Base-by-base conservation (phyloP, 1,284 basidiomycete species). In the Coriolopsis trogii region DNA sequence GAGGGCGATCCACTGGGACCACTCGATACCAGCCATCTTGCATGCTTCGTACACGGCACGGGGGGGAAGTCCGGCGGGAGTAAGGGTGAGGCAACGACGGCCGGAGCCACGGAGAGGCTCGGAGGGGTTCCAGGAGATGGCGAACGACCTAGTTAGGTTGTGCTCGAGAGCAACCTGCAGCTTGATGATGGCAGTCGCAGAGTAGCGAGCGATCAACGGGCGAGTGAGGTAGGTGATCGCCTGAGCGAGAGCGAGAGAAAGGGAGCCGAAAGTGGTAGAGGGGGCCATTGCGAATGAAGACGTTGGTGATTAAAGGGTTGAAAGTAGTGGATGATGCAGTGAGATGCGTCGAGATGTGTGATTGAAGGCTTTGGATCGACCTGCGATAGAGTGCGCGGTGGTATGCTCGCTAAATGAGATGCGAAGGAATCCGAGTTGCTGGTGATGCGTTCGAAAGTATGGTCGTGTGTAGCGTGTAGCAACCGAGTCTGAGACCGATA, bases 1-100 rank as follows among this genome's bases (percentile, higher is more conserved):
- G 47, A 78, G 73, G 38, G 76, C 62, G 45, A 89, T 85, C 88
- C 88, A 91, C 62, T 86, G 80, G 53, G 82, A 81, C 89, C 89
- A 91, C 59, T 87, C 82, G 30, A 91, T 77, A 53, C 80, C 80
- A 29, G 85, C 74, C 26, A 81, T 75, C 48, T 81, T 71, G 70
- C 87, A 89, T 13, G 88, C 84, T 46, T 79, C 72, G 72, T 87
- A 82, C 63, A 91, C 75, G 61, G 81, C 73, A 41, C 84, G 82
- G 41, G 89, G 87, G 33, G 88, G 89, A 3, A 82, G 74, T 57
- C 78, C 78, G 54, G 68, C 65, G n/a, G 87, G 86, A 2, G 87
- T 83, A 47, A 91, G 77, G 50, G 84, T 79, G 60, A 91, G 81
- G 73, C 83, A 87, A 61, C 89, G 86, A 55, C 83, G 84, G 46